Base-by-base conservation (phyloP, 768 basidiomycete genomes). In the Sarcomyxa edulis region DNA sequence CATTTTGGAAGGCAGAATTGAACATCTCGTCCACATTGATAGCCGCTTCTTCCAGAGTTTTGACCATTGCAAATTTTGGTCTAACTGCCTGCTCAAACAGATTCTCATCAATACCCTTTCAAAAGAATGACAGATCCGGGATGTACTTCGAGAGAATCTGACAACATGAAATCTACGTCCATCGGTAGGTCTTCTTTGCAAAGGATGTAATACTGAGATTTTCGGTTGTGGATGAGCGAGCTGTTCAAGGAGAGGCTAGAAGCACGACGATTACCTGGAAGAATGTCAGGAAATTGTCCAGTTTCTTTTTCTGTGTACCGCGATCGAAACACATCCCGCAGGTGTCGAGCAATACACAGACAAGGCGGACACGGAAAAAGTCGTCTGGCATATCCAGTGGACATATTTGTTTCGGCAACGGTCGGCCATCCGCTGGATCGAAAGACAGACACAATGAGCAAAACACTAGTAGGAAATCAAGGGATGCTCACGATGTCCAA, bases 291-390 rank as follows among this genome's bases (percentile, higher is more conserved):
- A 96, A 95, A 49, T 81, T 84, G 61, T 98, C 96, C 16, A 99
- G 65, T 56, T 94, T 97, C 68, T 85, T 85, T 60, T 82, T 89
- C 56, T 91, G 87, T 4, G 84, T 81, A 1, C 95, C 96, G 27
- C 84, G 80, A 59, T 97, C 95, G 60, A 99, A 98, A 63, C 95
- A 98, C 76, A 94, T 90, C 14, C 95, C 96, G 55, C 92, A 94
- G 0, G 94, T 91, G 60, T 98, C 95, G 14, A 99, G 69, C 26
- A 99, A 68, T 6, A 86, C 86, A 55, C 96, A 98, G 30, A 95
- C 78, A 37, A 99, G 72, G 9, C 96, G 75, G 40, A 97, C 60
- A 23, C 96, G 81, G 76, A 99, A 99, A 61, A 87, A 98, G 56
- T 99, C 96, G 58, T 97, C 90, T 1, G 89, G 87, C 69, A 88